Conservation (phyloP, 1,139 yeast species). For the Dujonia santamariae region DNA sequence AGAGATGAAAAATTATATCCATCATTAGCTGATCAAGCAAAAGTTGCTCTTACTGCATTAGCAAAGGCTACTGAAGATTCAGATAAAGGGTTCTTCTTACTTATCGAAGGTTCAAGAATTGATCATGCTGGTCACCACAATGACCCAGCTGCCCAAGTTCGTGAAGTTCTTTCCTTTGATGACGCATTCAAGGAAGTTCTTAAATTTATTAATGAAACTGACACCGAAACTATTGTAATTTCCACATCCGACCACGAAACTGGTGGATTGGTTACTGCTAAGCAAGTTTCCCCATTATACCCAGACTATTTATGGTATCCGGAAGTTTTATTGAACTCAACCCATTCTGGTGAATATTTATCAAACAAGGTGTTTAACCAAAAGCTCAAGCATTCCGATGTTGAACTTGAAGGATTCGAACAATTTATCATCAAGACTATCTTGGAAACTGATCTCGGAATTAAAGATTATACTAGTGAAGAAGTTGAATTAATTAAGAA, state of each 20-base stretch:
- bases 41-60: slow-evolving; percentile 65
- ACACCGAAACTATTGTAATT: slow-evolving; percentile 68
- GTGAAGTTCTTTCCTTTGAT: slow-evolving; percentile 75
- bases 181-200: slow-evolving; percentile 68
- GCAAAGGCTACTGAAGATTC: slow-evolving; percentile 61
- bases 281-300: slow-evolving; percentile 55
- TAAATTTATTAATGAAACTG: slow-evolving; percentile 60
- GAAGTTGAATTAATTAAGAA: slow-evolving; percentile 40
- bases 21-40: slow-evolving; percentile 69
- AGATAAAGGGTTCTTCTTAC: slow-evolving; percentile 74
- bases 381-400: slow-evolving; percentile 17
- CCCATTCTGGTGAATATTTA: slow-evolving; percentile 72
- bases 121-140: slow-evolving; percentile 92
- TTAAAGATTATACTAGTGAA: slow-evolving; percentile 47
- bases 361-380: slow-evolving; percentile 25
- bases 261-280: slow-evolving; percentile 75
- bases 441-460: slow-evolving; percentile 57
- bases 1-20: slow-evolving; percentile 59
- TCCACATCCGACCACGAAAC: slow-evolving; percentile 91
- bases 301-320: slow-evolving; percentile 75
- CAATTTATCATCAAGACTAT: slow-evolving; percentile 50
- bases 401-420: slow-evolving; percentile 14
- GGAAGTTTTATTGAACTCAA: slow-evolving; percentile 57
- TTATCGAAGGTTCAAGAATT: slow-evolving; percentile 85
- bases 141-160: slow-evolving; percentile 84